Evolutionary conservation across 2,329 filamentous ascomycete genomes (phyloP), one percentile per base, ranked within the genome.

Genomic region (Penicillium nordicum): DNA sequence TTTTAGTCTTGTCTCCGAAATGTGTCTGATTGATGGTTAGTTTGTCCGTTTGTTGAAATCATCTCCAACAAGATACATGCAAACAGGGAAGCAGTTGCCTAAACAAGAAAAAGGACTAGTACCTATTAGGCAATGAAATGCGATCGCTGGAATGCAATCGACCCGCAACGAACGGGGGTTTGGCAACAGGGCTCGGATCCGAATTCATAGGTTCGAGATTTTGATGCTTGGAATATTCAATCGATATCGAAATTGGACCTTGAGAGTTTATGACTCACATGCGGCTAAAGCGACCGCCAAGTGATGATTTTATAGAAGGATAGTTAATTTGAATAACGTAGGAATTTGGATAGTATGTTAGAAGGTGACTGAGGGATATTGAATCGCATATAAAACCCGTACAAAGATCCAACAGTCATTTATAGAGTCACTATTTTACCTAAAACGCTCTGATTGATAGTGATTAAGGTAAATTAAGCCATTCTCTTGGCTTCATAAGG

Each of bases 401-500:
- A 21, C 27, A 45, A 32, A 32, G 7, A 16, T 12, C 9, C 6
- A 21, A 10, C 1, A 50, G 25, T 23, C 14, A 30, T 9, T 2
- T 11, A 27, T 9, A 43, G 27, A 34, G 16, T 27, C 21, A 18
- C n/a, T 5, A 7, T 36, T 43, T 25, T 34, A 29, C n/a, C 12
- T 3, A 12, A 34, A 16, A 16, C 5, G 2, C 11, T 29, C 3
- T 23, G n/a, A 27, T 27, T 18, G 10, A 45, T 25, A n/a, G 37
- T 6, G 4, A 42, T 30, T 30, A 55, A 37, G 34, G 16, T 27
- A 27, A 43, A 50, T 38, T 16, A 50, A 50, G 52, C 29, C 44
- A 54, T 48, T 34, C 10, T 43, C 44, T 55, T 50, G 38, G 52
- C 52, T 38, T 42, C 32, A 10, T 8, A 21, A 36, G 50, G 21